These are phyloP conservation scores for Cladosporium sp. DNA, from an alignment of 2,329 filamentous ascomycete species.

Conservation along the genomic window DNA sequence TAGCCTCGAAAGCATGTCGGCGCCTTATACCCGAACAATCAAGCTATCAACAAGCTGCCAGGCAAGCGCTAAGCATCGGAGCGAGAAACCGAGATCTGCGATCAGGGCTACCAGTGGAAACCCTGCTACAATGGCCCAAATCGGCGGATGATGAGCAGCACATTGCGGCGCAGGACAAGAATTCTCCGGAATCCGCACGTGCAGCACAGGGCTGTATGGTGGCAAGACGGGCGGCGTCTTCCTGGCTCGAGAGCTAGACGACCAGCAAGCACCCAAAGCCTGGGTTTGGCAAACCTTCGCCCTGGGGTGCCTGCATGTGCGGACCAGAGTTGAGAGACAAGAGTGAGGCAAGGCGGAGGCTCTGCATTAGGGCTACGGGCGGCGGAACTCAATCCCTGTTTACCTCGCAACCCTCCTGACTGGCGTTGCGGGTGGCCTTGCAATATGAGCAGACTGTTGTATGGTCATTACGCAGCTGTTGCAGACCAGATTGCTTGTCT, in stretches of 20 bases:
- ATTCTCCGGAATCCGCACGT: background rate
- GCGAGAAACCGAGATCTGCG: background rate
- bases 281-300: background rate
- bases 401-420: conserved; percentile 3
- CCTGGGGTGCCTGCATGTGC: background rate
- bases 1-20: background rate
- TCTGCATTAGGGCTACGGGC: background rate
- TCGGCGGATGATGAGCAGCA: conserved; percentile 6
- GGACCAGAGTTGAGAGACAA: conserved; percentile 1
- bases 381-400: conserved; percentile 1
- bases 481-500: background rate
- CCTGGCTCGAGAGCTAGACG: background rate
- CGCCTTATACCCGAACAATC: background rate
- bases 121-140: background rate
- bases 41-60: background rate
- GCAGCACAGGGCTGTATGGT: background rate
- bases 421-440: background rate
- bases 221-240: background rate
- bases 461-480: conserved; percentile 6
- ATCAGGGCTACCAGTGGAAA: background rate
- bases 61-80: background rate
- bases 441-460: conserved; percentile 4
- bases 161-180: background rate
- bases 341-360: background rate
- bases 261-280: background rate